Evolutionary conservation across 1,284 basidiomycete genomes (phyloP), one percentile per base, ranked within the genome.

Genomic region (Tilletia setariae): DNA sequence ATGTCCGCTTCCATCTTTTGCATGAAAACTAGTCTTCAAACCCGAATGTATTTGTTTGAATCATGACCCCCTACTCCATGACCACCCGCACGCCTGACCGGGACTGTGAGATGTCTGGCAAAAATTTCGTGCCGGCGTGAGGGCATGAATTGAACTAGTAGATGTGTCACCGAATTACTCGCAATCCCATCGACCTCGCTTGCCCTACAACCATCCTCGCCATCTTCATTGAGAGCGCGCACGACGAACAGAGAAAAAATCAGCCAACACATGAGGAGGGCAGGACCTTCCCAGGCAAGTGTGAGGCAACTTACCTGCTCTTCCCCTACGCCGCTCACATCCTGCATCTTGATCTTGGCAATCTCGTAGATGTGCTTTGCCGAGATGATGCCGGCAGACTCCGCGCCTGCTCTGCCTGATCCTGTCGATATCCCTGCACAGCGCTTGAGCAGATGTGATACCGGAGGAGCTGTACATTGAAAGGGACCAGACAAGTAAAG

Each of bases 321-420:
- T 30, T 61, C 30, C 30, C 65, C 69, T 2, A 80, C 72, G 25
- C 74, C 75, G 51, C 72, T 68, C 42, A 76, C 74, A 59, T 98
- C 96, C 76, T 87, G 88, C 71, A 89, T 88, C 86, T 99, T 99
- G 83, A 98, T 91, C 87, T 92, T 96, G 46, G 96, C 94, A 81
- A 99, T 98, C 86, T 98, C 96, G 84, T 96, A 98, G 80, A 98
- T 88, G 85, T 98, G 94, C 86, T 99, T 99, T 79, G 98, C 87
- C 75, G 88, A 91, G 78, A 99, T 87, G 32, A 90, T 93, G 63
- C 91, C 93, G 19, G 51, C 66, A 19, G 70, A 87, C 90, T 91
- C 70, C 77, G 88, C 88, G 47, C 88, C 91, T 46, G 91, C 87
- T 51, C 77, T 76, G 19, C 81, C 81, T 0, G 83, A 76, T 1